phyloP scores from a whole-genome alignment of 2,329 filamentous ascomycete species.

The Colletotrichum incanum region DNA sequence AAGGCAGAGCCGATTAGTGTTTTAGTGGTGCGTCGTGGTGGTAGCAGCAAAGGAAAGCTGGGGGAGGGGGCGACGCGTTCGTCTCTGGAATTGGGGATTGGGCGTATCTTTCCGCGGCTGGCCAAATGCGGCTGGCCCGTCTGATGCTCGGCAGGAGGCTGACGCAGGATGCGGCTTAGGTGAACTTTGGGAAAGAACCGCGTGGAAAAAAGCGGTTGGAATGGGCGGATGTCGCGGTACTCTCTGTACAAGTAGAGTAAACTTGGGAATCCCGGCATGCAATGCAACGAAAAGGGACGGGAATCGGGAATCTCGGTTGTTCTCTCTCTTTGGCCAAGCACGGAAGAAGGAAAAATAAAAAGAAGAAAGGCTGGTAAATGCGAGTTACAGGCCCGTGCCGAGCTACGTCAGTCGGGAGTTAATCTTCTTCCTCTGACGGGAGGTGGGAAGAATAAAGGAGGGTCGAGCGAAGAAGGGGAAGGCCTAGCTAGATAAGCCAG shows the following conservation, averaged over 20 bases:
- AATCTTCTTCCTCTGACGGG: slow-evolving; percentile 36
- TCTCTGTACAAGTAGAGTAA: neutral
- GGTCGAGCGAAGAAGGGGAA: slow-evolving; percentile 34
- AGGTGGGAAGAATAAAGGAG: slow-evolving; percentile 32
- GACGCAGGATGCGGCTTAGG: slow-evolving; percentile 22
- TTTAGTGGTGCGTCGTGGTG: slow-evolving; percentile 14
- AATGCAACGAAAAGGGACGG: slow-evolving; percentile 5
- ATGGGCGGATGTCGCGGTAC: slow-evolving; percentile 15
- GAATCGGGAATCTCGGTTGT: neutral
- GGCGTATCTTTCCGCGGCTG: slow-evolving; percentile 1
- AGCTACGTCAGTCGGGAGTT: slow-evolving; percentile 34
- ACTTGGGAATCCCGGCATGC: neutral
- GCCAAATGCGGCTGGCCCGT: slow-evolving; percentile 36
- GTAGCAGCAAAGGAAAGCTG: slow-evolving; percentile 26
- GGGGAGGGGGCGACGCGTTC: slow-evolving; percentile 16
- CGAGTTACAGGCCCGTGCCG: slow-evolving; percentile 9
- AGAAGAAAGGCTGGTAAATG: neutral
- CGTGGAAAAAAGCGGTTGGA: neutral
- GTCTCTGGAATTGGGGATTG: slow-evolving; percentile 24
- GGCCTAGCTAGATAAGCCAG: slow-evolving; percentile 33
- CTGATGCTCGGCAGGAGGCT: slow-evolving; percentile 33
- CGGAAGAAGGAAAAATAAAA: neutral
- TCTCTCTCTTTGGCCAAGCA: neutral
- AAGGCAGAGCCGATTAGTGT: slow-evolving; percentile 17
- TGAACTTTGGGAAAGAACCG: neutral